Evolutionary conservation across 2,329 filamentous ascomycete genomes (phyloP), one percentile per base, ranked within the genome.

Genomic region (Sphaerulina musiva): DNA sequence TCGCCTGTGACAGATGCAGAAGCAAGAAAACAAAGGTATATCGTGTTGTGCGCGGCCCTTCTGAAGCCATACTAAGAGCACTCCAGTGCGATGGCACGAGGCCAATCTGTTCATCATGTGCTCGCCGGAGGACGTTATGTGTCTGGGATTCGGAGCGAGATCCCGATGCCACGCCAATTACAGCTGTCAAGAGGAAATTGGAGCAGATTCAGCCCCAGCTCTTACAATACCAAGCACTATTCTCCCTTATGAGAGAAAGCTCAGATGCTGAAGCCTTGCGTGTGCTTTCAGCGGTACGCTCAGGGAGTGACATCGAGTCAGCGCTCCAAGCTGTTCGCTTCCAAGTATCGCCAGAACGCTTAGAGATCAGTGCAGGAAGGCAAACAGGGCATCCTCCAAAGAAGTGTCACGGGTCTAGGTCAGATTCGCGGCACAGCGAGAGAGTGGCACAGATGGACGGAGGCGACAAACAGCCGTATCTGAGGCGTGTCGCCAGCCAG

Each of bases 201-300:
- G 45, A 46, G 32, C 45, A 46, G 45, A n/a, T 46, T 9, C 45
- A 46, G 17, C 45, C 45, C n/a, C 45, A 46, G 45, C 29, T 46
- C 14, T 2, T 29, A 23, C 45, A 46, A 14, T 36, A 46, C n/a
- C 29, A 46, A 38, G 20, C 32, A 29, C 17, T 46, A 2, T 34
- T 46, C 29, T 46, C 45, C 9, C 29, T 46, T 4, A 6, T 46
- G 14, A 26, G 11, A 7, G 29, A 46, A n/a, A 29, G 26, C 23
- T 38, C 45, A 1, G 45, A 46, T 23, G 32, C 29, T 14, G 29
- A 46, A n/a, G 45, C 32, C 4, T 12, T 31, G 14, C 29, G 45
- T 7, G 29, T 38, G 9, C 12, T 46, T 17, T 11, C 45, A 17
- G 45, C 45, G 4, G 32, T 46, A 10, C 45, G 45, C 29, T 46